Evolutionary conservation across 192 early-diverging fungal species (phyloP), one percentile per base, ranked within the genome.

Genomic region (Lobulomyces angularis): DNA sequence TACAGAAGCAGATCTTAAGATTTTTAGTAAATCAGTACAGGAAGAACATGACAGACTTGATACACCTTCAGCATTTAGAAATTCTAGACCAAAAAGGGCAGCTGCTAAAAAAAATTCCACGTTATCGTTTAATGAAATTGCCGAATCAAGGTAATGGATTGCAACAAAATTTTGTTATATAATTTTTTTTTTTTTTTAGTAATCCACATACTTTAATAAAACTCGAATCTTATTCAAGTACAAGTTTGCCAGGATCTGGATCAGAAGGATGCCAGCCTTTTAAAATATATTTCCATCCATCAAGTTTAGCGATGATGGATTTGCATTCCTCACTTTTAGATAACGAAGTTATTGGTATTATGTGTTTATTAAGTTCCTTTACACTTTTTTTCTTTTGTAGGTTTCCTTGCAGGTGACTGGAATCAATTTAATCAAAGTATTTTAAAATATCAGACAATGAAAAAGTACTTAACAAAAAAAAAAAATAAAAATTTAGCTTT

Each of bases 271-370:
- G 76, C 36, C 90, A 93, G 55, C 88, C 90, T 0, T 93, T 90
- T 64, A 55, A 57, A 21, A 65, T 89, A 3, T 46, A 45, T 5
- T 79, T 87, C 8, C 70, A 82, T 43, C 80, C 81, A 19, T 80
- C 80, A 47, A 86, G 81, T 1, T 66, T 83, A 35, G 37, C 87
- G 5, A 67, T 79, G 9, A 90, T 93, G 84, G 90, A 93, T 61
- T 79, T 93, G 42, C 90, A 93, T 62, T 69, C 90, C n/a, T 88
- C 90, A 48, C 51, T 93, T 41, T 79, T 87, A 69, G 71, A 79
- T 0, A 72, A 82, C 2, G 90, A 93, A 55, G 73, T 93, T 5
- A 90, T 93, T 48, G 90, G 90, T n/a, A n/a, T n/a, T n/a, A n/a
- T n/a, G n/a, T n/a, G n/a, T n/a, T n/a, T n/a, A n/a, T n/a, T n/a